These are phyloP conservation scores for Citrullus colocynthis DNA, from an alignment of 306 rosid genomes.

Conservation along the genomic window DNA sequence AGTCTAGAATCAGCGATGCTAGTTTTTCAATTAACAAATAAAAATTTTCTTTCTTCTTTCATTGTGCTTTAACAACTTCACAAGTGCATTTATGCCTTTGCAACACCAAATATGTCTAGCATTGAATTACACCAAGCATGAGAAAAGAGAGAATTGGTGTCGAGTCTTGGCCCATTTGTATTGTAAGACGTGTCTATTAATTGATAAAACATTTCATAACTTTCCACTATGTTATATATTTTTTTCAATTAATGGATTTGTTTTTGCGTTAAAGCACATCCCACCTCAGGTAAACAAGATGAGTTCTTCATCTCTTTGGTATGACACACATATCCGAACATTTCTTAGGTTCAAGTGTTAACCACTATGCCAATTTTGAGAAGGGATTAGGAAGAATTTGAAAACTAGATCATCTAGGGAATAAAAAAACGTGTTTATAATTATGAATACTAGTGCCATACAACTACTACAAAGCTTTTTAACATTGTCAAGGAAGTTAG, in stretches of 20 bases:
- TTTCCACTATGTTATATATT: neutral
- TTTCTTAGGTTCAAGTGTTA: neutral
- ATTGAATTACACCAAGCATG: neutral
- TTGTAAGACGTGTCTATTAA: neutral
- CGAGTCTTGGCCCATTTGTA: neutral
- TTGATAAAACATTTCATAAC: neutral
- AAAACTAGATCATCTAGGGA: neutral
- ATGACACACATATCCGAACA: neutral
- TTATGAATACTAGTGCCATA: neutral
- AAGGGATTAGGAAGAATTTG: neutral
- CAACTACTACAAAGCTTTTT: neutral
- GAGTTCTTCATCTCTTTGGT: neutral
- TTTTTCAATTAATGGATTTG: neutral
- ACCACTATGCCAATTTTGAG: neutral
- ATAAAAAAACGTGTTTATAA: neutral
- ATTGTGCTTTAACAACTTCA: neutral
- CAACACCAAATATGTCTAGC: neutral
- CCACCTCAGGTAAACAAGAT: neutral
- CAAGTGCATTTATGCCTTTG: neutral
- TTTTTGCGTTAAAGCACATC: neutral
- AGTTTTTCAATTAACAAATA: neutral
- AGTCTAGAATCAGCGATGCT: neutral
- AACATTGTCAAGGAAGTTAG: neutral
- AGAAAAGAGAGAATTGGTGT: neutral
- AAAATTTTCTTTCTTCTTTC: neutral